Evolutionary conservation across 768 basidiomycete species (phyloP).

Genomic region (Lepiota brunneoincarnata): DNA sequence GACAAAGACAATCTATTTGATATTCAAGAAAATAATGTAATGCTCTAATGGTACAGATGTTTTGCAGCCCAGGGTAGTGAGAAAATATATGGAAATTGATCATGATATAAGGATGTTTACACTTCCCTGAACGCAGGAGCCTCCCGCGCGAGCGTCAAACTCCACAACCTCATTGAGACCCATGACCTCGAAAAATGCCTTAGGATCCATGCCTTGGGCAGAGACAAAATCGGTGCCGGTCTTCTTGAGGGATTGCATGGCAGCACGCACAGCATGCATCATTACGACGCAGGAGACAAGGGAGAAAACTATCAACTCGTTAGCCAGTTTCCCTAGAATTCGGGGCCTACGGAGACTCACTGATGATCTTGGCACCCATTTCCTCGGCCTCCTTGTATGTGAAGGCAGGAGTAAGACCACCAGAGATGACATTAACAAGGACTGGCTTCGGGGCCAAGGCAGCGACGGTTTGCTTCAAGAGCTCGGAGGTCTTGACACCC

Average conservation of each 20-base stretch:
- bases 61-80: not conserved
- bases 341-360: slow-evolving; percentile 35
- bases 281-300: slow-evolving; percentile 73
- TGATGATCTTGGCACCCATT: slow-evolving; percentile 76
- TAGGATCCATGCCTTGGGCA: slow-evolving; percentile 70
- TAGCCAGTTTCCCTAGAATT: not conserved
- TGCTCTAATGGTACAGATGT: not conserved
- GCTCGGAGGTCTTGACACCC: slow-evolving; percentile 66
- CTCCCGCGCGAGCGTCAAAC: slow-evolving; percentile 57
- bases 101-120: not conserved
- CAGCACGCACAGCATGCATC: slow-evolving; percentile 68
- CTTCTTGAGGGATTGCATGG: slow-evolving; percentile 71
- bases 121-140: slow-evolving; percentile 46
- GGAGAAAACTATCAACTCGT: slow-evolving; percentile 54
- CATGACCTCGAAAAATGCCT: slow-evolving; percentile 75
- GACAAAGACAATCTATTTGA: not conserved
- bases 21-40: not conserved
- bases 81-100: not conserved
- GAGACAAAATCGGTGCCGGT: slow-evolving; percentile 67
- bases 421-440: slow-evolving; percentile 79
- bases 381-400: slow-evolving; percentile 65
- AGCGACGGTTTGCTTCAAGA: slow-evolving; percentile 58
- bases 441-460: slow-evolving; percentile 73
- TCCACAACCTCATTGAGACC: slow-evolving; percentile 56
- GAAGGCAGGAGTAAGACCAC: slow-evolving; percentile 72